phyloP scores from a whole-genome alignment of 2,329 filamentous ascomycete species.

The Tolypocladium tropicale region DNA sequence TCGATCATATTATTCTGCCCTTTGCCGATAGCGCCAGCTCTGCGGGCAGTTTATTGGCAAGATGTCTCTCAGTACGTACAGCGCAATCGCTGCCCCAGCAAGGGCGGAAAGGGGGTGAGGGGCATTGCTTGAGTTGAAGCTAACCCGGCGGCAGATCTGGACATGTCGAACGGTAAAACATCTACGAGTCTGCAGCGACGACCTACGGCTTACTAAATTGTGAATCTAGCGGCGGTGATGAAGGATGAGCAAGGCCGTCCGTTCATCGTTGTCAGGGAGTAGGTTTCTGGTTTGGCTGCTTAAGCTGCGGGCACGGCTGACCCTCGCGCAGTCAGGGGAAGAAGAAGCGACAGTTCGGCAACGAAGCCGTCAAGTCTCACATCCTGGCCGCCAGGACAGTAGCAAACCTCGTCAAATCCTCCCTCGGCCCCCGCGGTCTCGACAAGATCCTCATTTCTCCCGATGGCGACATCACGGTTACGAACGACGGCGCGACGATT shows the following conservation, averaged over 20 bases:
- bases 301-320: conserved; percentile 7
- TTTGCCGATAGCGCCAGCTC: conserved; percentile 13
- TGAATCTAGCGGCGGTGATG: conserved; percentile 55
- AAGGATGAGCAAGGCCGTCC: conserved; percentile 96
- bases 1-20: conserved; percentile 1
- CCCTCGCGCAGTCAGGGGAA: conserved; percentile 65
- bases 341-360: conserved; percentile 95
- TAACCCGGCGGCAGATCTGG: conserved; percentile 53
- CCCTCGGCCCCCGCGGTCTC: conserved; percentile 85
- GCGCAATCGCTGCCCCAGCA: conserved; percentile 2
- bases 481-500: conserved; percentile 97
- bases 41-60: conserved; percentile 17
- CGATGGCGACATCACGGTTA: conserved; percentile 97
- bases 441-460: conserved; percentile 99
- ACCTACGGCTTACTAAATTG: conserved; percentile 6
- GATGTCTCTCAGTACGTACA: conserved; percentile 29
- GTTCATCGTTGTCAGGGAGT: conserved; percentile 98
- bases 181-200: conserved; percentile 3
- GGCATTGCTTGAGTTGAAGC: conserved; percentile 11
- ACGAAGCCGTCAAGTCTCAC: conserved; percentile 95
- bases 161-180: conserved; percentile 70
- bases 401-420: conserved; percentile 94
- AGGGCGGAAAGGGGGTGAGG: background rate
- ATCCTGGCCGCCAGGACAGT: conserved; percentile 95
- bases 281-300: conserved; percentile 27